phyloP scores from a whole-genome alignment of 176 grass and related monocot species.

The Thalia dealbata region DNA sequence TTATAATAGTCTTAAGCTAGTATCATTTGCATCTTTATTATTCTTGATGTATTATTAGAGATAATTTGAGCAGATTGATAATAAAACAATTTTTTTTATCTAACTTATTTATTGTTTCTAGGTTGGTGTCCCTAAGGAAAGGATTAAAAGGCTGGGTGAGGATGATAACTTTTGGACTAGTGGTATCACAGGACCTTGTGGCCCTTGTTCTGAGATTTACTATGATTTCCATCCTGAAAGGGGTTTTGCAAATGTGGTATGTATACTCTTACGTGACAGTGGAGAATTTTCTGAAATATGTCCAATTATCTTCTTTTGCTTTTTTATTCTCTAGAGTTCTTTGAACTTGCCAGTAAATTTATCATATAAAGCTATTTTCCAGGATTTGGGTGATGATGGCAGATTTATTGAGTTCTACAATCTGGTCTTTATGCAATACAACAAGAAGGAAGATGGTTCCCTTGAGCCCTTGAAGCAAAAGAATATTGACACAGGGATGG shows the following conservation, averaged over 20 bases:
- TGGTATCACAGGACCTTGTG: slow-evolving; percentile 83
- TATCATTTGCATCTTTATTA: background rate
- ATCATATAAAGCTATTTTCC: slow-evolving; percentile 56
- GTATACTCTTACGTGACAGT: slow-evolving; percentile 22
- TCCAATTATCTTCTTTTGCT: slow-evolving; percentile 2
- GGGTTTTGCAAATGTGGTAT: slow-evolving; percentile 56
- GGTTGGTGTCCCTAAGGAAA: slow-evolving; percentile 83
- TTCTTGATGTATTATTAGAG: background rate
- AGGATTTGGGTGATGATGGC: slow-evolving; percentile 89
- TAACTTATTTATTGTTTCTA: slow-evolving; percentile 22
- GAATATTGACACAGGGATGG: slow-evolving; percentile 98
- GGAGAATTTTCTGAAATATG: slow-evolving; percentile 7
- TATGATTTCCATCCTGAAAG: slow-evolving; percentile 90
- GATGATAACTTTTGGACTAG: slow-evolving; percentile 99
- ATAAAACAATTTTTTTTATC: background rate
- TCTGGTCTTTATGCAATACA: slow-evolving; percentile 99
- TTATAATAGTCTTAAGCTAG: background rate
- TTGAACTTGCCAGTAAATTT: slow-evolving; percentile 49
- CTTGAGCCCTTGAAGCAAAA: slow-evolving; percentile 80
- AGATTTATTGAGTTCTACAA: slow-evolving; percentile 99
- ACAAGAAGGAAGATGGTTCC: slow-evolving; percentile 90
- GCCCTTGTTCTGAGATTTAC: slow-evolving; percentile 98
- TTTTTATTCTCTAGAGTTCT: slow-evolving; percentile 9
- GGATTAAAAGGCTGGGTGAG: slow-evolving; percentile 87
- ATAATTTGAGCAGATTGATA: background rate